phyloP scores from a whole-genome alignment of 768 basidiomycete species.

The Phaffia australis region DNA sequence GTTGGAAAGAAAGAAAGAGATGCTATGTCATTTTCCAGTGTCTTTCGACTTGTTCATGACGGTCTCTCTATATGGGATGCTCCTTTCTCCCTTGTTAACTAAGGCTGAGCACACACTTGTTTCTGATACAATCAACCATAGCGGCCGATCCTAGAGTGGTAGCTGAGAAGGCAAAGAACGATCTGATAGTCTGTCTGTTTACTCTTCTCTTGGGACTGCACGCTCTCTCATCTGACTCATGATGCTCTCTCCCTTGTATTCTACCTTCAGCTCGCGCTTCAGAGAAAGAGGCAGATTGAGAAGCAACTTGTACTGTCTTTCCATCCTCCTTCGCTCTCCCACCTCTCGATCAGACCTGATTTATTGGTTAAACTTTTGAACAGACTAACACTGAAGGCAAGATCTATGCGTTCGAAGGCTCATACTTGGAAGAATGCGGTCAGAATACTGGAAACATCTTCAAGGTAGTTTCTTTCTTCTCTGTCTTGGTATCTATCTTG shows the following conservation, averaged over 20 bases:
- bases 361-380: too few species aligned
- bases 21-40: too few species aligned
- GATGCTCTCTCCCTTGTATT: background rate
- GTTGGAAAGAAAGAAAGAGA: too few species aligned
- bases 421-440: constrained; percentile 39
- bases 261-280: constrained; percentile 9
- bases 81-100: too few species aligned
- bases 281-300: constrained; percentile 16
- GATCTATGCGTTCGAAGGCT: constrained; percentile 41
- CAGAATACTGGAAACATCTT: constrained; percentile 41
- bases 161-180: constrained; percentile 17
- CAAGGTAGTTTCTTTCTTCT: constrained; percentile 31
- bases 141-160: constrained; percentile 6
- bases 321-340: too few species aligned
- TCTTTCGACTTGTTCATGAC: too few species aligned
- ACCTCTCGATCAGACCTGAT: too few species aligned
- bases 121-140: too few species aligned
- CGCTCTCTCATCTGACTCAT: too few species aligned
- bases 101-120: too few species aligned
- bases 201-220: background rate
- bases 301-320: constrained; percentile 14
- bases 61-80: too few species aligned
- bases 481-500: background rate
- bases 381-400: constrained; percentile 39
- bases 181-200: background rate